Percentiles rank a stretch among this genome's conserved stretches.
phyloP scores from a whole-genome alignment of 2,329 filamentous ascomycete species.

The Camillea tinctor region DNA sequence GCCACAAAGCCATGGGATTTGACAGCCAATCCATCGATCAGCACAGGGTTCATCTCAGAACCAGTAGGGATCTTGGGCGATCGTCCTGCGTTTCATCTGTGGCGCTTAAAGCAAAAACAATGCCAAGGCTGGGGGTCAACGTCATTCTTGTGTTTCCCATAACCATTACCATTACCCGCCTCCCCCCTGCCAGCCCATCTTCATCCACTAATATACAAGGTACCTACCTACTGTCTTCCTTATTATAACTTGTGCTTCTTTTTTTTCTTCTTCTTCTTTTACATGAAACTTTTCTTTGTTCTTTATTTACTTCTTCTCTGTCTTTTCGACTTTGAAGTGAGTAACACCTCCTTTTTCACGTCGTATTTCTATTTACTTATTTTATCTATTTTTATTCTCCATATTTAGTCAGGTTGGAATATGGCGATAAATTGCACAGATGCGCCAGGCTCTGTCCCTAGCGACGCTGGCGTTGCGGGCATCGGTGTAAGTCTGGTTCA shows the following conservation, averaged over 20 bases:
- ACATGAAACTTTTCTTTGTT: too few species aligned
- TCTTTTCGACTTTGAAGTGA: not conserved
- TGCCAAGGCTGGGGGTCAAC: not conserved
- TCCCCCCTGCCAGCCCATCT: too few species aligned
- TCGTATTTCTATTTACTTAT: too few species aligned
- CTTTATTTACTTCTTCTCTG: not conserved
- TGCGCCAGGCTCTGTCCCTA: constrained; percentile 37
- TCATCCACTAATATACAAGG: not conserved
- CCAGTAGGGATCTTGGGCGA: not conserved
- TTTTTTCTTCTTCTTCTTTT: not conserved
- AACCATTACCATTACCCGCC: too few species aligned
- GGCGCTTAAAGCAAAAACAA: constrained; percentile 9
- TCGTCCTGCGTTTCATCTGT: constrained; percentile 17
- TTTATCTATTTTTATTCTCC: too few species aligned
- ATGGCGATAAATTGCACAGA: constrained; percentile 37
- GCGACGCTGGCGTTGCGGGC: constrained; percentile 52
- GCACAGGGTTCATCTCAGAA: constrained; percentile 10
- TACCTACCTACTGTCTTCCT: not conserved
- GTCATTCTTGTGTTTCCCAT: not conserved
- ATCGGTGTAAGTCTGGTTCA: constrained; percentile 42
- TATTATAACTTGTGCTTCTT: not conserved
- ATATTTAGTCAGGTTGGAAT: not conserved
- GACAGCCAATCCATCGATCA: constrained; percentile 16
- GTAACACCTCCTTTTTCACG: not conserved
- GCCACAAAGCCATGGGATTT: not conserved